Evolutionary conservation across 2,329 filamentous ascomycete genomes (phyloP), one percentile per base, ranked within the genome.

Genomic region (Incumbomyces lentus): DNA sequence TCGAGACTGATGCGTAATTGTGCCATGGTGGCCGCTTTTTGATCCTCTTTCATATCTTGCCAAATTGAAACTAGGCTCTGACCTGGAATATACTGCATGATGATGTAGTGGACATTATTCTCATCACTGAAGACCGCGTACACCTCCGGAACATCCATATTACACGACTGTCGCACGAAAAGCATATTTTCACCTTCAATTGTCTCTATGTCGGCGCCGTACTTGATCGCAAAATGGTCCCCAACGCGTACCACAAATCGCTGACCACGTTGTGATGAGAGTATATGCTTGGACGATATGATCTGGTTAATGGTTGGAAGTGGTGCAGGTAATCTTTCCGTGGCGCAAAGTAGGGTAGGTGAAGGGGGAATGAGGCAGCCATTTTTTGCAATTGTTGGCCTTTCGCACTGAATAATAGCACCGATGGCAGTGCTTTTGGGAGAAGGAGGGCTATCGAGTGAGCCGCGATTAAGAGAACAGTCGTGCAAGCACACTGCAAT

Each of bases 241-340:
- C 35, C 37, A 18, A 47, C 36, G 41, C 29, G 34, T 30, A 47
- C 44, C 26, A 34, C 41, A 34, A 36, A 34, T 8, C 41, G 41
- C 41, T 26, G 29, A 14, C 41, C 41, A 34, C 41, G 30, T 33
- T 49, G 39, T 29, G 39, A 22, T 33, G 49, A 34, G 16, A 51
- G 46, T 38, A 51, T 30, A 13, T 54, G 44, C 33, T 33, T 31
- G 32, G 52, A 51, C 30, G 48, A 41, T 22, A 56, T 43, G 26
- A 60, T 58, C 40, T 57, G 55, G 29, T 47, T 16, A 14, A 33
- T 47, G 12, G 50, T 59, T 46, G 56, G 57, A 29, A 59, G 52
- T 19, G 43, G 30, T 14, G 43, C 43, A 35, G 43, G 43, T 11
- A 46, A 19, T 38, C 17, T 17, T 30, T 17, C 19, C 12, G 43